A percentile compares a stretch with the other conserved stretches of the same genome.
Conservation (phyloP, 2,329 filamentous ascomycete genomes). For the Rutstroemia sp. region DNA sequence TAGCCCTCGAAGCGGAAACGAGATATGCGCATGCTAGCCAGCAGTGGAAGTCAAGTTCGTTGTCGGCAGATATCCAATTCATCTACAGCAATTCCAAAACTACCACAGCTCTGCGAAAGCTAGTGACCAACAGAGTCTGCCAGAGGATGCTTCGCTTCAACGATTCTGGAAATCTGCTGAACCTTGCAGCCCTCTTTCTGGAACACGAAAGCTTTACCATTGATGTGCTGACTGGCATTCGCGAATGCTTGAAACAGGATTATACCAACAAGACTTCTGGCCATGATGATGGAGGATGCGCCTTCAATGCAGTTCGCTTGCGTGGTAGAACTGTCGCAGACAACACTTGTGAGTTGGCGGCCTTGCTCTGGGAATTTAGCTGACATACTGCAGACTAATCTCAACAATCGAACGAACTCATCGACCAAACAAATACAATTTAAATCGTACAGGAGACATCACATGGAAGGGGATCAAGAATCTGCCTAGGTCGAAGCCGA, state of each 20-base stretch:
- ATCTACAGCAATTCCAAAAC: neutral
- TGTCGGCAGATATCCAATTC: neutral
- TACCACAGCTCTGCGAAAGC: neutral
- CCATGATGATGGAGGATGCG: too few species aligned
- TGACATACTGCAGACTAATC: too few species aligned
- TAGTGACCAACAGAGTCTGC: neutral
- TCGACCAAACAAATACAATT: too few species aligned
- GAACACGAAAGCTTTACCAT: neutral
- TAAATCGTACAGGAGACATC: too few species aligned
- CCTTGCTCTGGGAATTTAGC: too few species aligned
- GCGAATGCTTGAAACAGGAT: neutral
- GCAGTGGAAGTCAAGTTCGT: neutral
- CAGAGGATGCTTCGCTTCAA: neutral
- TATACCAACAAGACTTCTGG: too few species aligned
- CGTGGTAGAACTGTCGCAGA: too few species aligned
- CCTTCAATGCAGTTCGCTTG: too few species aligned
- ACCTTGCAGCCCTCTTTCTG: neutral
- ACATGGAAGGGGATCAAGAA: too few species aligned
- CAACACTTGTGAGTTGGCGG: too few species aligned
- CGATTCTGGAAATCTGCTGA: neutral
- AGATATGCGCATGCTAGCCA: neutral
- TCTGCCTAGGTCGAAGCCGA: too few species aligned
- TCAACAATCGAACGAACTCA: too few species aligned
- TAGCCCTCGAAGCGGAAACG: neutral
- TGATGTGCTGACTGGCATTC: neutral